Percentiles rank a stretch among this genome's conserved stretches.
Conservation (phyloP, 768 basidiomycete genomes). For the Lentinula raphanica region DNA sequence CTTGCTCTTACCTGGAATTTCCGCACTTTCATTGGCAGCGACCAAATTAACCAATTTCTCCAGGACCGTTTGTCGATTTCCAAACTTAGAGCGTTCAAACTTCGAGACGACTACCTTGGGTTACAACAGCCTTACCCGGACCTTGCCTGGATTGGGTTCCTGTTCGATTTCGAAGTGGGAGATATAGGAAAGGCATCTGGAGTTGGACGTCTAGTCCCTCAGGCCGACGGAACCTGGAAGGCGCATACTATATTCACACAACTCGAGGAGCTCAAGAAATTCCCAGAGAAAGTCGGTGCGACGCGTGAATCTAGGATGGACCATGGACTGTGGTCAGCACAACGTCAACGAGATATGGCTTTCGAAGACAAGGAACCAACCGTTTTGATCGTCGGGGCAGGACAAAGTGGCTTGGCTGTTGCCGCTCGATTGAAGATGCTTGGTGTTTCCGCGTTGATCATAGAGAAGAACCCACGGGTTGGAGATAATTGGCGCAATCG, state of each 20-base stretch:
- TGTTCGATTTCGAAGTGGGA: slow-evolving; percentile 53
- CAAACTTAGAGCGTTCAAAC: slow-evolving; percentile 17
- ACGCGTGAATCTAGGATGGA: slow-evolving; percentile 36
- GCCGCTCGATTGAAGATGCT: slow-evolving; percentile 60
- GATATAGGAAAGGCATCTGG: slow-evolving; percentile 44
- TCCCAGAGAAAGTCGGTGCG: slow-evolving; percentile 45
- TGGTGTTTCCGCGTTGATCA: slow-evolving; percentile 43
- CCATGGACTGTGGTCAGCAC: slow-evolving; percentile 52
- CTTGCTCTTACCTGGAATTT: slow-evolving; percentile 51
- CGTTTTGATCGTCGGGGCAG: slow-evolving; percentile 60
- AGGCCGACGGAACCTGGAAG: slow-evolving; percentile 43
- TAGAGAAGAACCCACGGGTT: slow-evolving; percentile 57
- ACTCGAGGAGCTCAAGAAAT: slow-evolving; percentile 48
- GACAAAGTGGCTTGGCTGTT: slow-evolving; percentile 61
- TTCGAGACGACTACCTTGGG: slow-evolving; percentile 18
- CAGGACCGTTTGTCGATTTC: slow-evolving; percentile 26
- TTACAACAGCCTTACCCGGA: slow-evolving; percentile 42
- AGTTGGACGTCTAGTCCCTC: slow-evolving; percentile 49
- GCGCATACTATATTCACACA: slow-evolving; percentile 57
- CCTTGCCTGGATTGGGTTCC: slow-evolving; percentile 49
- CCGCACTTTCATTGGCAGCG: slow-evolving; percentile 37
- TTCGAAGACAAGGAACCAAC: slow-evolving; percentile 50
- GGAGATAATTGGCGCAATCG: slow-evolving; percentile 65
- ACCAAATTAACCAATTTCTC: slow-evolving; percentile 32
- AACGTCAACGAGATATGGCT: slow-evolving; percentile 35